Evolutionary conservation across 176 grass and related monocot genomes (phyloP), one percentile per base, ranked within the genome.

Genomic region (Musa beccarii): DNA sequence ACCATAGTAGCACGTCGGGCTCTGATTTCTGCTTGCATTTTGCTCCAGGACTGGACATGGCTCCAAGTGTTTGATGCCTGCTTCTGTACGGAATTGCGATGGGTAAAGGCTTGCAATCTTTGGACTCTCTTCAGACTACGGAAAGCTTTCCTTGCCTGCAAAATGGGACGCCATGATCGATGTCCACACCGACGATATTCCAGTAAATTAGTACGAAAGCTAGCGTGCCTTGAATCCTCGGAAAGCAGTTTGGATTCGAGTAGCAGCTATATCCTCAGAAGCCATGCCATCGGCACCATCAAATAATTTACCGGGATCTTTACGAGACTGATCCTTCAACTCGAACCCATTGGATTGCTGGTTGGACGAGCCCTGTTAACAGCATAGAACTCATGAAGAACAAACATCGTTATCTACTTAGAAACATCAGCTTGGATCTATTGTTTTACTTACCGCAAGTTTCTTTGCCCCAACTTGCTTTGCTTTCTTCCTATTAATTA

Each of bases 21-120:
- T 87, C 88, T 89, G 54, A 98, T 83, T 51, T 93, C 83, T 76
- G 90, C 84, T 66, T 98, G 90, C 61, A 98, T 82, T 78, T 83
- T 92, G 69, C 92, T 89, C 95, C 95, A 98, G 61, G 88, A 87
- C 67, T 91, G 88, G 77, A 98, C 89, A 69, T 84, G 86, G 49
- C 74, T 85, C 66, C 88, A 59, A 14, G 95, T 88, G 72, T 83
- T 81, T 21, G 84, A 81, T n/a, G 88, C 89, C 83, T 98, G 95
- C 78, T 93, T 93, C 54, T 87, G 93, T 73, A 93, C 84, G 2
- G 90, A 86, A 78, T 87, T 72, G 49, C 75, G 78, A 50, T 90
- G 63, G 15, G 86, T 80, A 14, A 91, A 26, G 66, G 71, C 66
- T 26, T 63, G 83, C 53, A 98, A 72, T 85, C 95, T 87, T 81